Percentiles rank a stretch among this genome's conserved stretches.
Conservation (phyloP, 1,284 basidiomycete species). For the Boletus semigastroideus region DNA sequence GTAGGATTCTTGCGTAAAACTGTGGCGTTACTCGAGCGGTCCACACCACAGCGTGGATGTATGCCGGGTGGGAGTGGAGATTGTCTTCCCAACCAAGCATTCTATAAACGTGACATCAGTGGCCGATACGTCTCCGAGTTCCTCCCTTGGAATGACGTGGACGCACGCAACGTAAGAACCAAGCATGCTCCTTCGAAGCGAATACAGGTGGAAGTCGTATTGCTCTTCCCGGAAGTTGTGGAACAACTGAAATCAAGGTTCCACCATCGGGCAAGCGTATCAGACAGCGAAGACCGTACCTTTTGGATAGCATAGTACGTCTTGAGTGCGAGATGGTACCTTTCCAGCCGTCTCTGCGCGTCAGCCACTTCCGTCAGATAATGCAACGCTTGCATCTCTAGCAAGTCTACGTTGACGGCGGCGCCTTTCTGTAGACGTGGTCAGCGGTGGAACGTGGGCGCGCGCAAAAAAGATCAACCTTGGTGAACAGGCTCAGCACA, state of each 20-base stretch:
- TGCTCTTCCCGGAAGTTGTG: conserved; percentile 94
- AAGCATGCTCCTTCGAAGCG: conserved; percentile 86
- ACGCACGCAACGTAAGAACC: conserved; percentile 79
- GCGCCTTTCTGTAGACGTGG: conserved; percentile 72
- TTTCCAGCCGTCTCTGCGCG: conserved; percentile 63
- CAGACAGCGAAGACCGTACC: conserved; percentile 40
- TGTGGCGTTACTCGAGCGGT: conserved; percentile 56
- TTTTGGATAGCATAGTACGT: conserved; percentile 78
- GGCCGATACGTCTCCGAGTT: not conserved
- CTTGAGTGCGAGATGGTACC: conserved; percentile 85
- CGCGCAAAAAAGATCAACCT: conserved; percentile 46
- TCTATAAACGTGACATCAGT: conserved; percentile 39
- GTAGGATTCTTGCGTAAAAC: conserved; percentile 7
- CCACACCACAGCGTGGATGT: conserved; percentile 72
- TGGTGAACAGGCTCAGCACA: conserved; percentile 84
- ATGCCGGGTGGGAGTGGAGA: conserved; percentile 74
- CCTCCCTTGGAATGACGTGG: not conserved
- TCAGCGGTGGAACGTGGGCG: conserved; percentile 1
- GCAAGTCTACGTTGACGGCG: conserved; percentile 77
- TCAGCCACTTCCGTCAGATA: conserved; percentile 87
- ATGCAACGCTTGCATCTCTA: conserved; percentile 95
- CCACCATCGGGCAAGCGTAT: conserved; percentile 6
- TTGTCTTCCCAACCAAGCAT: conserved; percentile 83
- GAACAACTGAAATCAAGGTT: conserved; percentile 57
- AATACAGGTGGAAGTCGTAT: conserved; percentile 98